A percentile compares a stretch with the other conserved stretches of the same genome.
These are phyloP conservation scores for Tolypocladium tundrense DNA, from an alignment of 2,329 filamentous ascomycete species.

Conservation along the genomic window DNA sequence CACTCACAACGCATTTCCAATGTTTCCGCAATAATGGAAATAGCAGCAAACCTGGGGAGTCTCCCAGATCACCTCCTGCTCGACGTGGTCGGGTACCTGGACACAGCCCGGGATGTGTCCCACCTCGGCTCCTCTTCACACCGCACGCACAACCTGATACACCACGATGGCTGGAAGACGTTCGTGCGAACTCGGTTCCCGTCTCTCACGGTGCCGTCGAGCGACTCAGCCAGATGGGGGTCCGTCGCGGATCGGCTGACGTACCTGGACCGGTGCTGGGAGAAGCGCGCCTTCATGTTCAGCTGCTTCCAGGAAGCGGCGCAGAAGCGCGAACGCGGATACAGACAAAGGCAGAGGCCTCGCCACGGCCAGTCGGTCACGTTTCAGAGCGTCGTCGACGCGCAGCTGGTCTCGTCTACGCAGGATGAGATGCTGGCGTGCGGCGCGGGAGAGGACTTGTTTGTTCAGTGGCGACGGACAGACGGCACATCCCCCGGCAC, in stretches of 20 bases:
- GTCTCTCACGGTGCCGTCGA: slow-evolving; percentile 23
- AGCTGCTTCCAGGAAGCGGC: slow-evolving; percentile 13
- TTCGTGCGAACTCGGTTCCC: slow-evolving; percentile 37
- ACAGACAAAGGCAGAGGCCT: slow-evolving; percentile 2
- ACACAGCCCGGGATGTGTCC: slow-evolving; percentile 37
- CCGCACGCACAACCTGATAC: slow-evolving; percentile 26
- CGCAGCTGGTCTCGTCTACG: slow-evolving; percentile 23
- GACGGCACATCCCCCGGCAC: slow-evolving; percentile 9
- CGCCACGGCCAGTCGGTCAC: slow-evolving; percentile 24
- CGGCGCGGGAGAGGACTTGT: slow-evolving; percentile 41
- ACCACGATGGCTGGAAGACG: slow-evolving; percentile 35
- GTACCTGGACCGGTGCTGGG: slow-evolving; percentile 43
- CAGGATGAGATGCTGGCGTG: slow-evolving; percentile 37
- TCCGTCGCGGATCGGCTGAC: slow-evolving; percentile 35
- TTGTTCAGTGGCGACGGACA: slow-evolving; percentile 28
- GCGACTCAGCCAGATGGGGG: slow-evolving; percentile 19
- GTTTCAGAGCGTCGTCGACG: slow-evolving; percentile 39
- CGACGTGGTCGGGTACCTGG: slow-evolving; percentile 34
- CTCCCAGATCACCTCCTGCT: slow-evolving; percentile 42
- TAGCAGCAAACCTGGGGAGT: slow-evolving; percentile 22
- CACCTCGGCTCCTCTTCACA: slow-evolving; percentile 28
- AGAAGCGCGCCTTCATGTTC: slow-evolving; percentile 32
- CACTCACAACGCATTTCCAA: background rate
- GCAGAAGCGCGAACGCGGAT: slow-evolving; percentile 5
- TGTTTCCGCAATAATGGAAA: slow-evolving; percentile 9